phyloP scores from a whole-genome alignment of 148 eudicot species.

The Persicaria maculosa region DNA sequence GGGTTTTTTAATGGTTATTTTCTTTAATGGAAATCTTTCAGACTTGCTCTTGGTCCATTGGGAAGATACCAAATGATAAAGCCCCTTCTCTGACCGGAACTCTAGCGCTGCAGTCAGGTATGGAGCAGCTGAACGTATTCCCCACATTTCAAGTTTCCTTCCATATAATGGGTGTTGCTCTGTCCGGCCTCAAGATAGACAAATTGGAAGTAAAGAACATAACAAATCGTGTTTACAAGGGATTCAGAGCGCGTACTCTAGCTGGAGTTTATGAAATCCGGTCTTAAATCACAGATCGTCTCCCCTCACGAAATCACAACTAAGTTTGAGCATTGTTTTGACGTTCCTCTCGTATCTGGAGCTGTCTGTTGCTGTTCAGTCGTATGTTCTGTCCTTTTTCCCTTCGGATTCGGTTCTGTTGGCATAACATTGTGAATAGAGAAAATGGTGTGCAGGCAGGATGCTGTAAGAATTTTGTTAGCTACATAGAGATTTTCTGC shows the following conservation, averaged over 20 bases:
- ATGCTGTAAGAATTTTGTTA: not conserved
- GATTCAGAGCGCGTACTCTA: constrained; percentile 76
- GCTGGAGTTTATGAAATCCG: constrained; percentile 83
- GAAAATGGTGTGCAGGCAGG: not conserved
- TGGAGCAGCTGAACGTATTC: constrained; percentile 60
- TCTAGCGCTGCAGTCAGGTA: constrained; percentile 59
- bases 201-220: constrained; percentile 62
- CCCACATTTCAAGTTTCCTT: constrained; percentile 76
- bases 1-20: not conserved
- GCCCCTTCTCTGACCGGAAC: constrained; percentile 82
- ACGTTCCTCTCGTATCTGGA: not conserved
- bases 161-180: constrained; percentile 82
- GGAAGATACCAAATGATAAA: constrained; percentile 79
- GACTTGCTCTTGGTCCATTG: constrained; percentile 84
- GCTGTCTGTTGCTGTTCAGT: not conserved
- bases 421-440: not conserved
- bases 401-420: not conserved
- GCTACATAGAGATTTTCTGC: not conserved
- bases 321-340: not conserved
- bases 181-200: constrained; percentile 75
- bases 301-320: not conserved
- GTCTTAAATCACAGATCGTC: constrained; percentile 27
- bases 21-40: constrained; percentile 19
- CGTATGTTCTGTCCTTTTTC: not conserved
- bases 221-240: constrained; percentile 71